Evolutionary conservation across 2,329 filamentous ascomycete genomes (phyloP), one percentile per base, ranked within the genome.

Genomic region (Colletotrichum spinosum): DNA sequence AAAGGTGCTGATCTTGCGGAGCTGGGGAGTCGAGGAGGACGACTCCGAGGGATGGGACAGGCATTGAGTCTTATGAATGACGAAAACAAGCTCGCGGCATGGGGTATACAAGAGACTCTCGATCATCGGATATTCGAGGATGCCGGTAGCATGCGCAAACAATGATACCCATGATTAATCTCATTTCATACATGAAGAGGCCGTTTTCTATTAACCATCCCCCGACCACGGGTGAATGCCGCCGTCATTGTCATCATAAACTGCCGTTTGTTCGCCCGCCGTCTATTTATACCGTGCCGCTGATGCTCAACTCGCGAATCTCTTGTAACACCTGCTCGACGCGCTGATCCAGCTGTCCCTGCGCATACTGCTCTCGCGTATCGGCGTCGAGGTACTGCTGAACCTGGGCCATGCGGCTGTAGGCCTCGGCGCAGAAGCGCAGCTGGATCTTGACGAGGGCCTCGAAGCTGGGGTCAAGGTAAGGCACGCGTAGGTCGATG

Each of bases 401-500:
- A 62, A 99, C 97, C 82, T 99, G 97, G 34, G 97, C 96, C 96
- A 99, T 99, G 52, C 96, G 87, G 68, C 90, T 94, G 80, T 99
- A 99, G 2, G 96, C 96, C 81, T 99, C 96, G 8, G 97, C 96
- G 74, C 97, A 99, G 83, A 99, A 99, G 42, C 96, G 87, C 73
- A 99, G 80, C 82, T 99, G 96, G 71, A 99, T 99, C 85, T 99
- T 99, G 77, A 99, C 96, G 56, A 99, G 88, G 0, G 97, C 96
- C 80, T 99, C 96, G 75, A 99, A 99, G 68, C 90, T 95, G 0
- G 97, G 97, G 74, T 99, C 96, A 62, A 99, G 88, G 76, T 99
- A 99, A 0, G 97, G 97, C 12, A 99, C 96, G 60, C 96, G 92
- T 67, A 99, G 86, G 75, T 99, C 96, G 78, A 99, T 98, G 57